Base-by-base conservation (phyloP, 495 filamentous ascomycete species). In the Cercophora samala region DNA sequence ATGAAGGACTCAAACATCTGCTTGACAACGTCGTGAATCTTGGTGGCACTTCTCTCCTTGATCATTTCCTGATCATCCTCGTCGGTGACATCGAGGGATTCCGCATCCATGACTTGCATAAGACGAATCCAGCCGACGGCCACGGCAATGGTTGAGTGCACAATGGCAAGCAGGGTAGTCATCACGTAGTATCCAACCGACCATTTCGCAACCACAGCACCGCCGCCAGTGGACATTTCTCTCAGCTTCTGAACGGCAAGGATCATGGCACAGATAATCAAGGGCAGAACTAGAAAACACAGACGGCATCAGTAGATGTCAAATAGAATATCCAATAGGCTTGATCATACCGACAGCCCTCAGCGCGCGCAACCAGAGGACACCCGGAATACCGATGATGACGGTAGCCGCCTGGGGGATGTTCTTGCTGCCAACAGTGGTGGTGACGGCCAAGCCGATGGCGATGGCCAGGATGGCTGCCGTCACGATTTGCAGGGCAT, bases 1-100 rank as follows among this genome's bases (percentile, higher is more conserved):
- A 78, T 73, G 54, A 78, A 68, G 60, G 73, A 75, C 42, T 75
- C 63, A 59, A 76, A 73, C 69, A 78, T 73, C 25, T 75, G 63
- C 54, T 63, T 63, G 11, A 78, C 72, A 21, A 78, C 73, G 18
- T 64, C 60, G 64, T 72, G 68, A 42, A 73, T 72, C 24, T 63
- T 62, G 52, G 69, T 62, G 0, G 60, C 61, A 25, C 67, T 23
- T 8, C 74, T 63, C 19, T 69, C 66, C 11, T 63, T 64, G 29
- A 66, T 64, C 5, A n/a, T 59, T 8, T 71, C 53, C 42, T 55
- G 51, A 13, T 67, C 66, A 1, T 75, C 61, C 1, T 67, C 60
- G 0, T 46, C 15, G 21, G 63, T 24, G 11, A 67, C 56, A 22
- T 65, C 66, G 6, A 63, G 66, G 11, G 65, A 63, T 3, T 64